phyloP scores from a whole-genome alignment of 495 filamentous ascomycete genomes.

The Daldinia concentrica region DNA sequence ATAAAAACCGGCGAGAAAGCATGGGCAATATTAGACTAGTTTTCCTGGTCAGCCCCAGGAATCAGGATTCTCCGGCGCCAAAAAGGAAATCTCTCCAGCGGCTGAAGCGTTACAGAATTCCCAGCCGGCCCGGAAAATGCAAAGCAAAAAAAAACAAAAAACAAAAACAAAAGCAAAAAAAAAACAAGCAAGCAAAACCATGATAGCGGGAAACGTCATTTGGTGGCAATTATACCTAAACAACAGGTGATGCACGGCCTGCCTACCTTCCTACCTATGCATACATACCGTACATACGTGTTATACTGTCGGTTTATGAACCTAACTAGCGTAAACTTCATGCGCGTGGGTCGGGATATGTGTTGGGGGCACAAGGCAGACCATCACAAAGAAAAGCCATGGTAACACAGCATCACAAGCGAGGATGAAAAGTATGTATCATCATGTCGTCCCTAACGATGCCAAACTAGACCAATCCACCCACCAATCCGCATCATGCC shows the following conservation, averaged over 20 bases:
- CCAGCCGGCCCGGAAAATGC: conserved; percentile 16
- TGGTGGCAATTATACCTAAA: conserved; percentile 30
- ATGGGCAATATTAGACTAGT: conserved; percentile 20
- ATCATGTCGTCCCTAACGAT: conserved; percentile 25
- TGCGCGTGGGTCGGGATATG: conserved; percentile 34
- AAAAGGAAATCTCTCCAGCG: conserved; percentile 30
- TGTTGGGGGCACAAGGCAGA: conserved; percentile 31
- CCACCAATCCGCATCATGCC: conserved; percentile 29
- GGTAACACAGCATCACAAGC: conserved; percentile 40
- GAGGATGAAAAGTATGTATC: conserved; percentile 15
- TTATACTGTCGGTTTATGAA: conserved; percentile 29
- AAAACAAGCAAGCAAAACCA: conserved; percentile 17
- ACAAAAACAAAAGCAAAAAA: background rate
- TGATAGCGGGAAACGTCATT: conserved; percentile 36
- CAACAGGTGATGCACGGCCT: conserved; percentile 12
- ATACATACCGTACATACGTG: conserved; percentile 6
- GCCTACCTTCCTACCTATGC: background rate
- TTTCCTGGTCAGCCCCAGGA: conserved; percentile 11
- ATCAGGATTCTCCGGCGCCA: conserved; percentile 27
- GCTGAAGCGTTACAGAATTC: conserved; percentile 34
- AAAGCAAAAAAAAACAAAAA: conserved; percentile 14
- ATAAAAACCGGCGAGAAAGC: conserved; percentile 16
- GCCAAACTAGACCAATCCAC: conserved; percentile 6
- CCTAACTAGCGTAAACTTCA: conserved; percentile 29
- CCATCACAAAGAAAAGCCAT: conserved; percentile 23